Evolutionary conservation across 805 yeast genomes (phyloP), one percentile per base, ranked within the genome.

Genomic region (Spathaspora arborariae): DNA sequence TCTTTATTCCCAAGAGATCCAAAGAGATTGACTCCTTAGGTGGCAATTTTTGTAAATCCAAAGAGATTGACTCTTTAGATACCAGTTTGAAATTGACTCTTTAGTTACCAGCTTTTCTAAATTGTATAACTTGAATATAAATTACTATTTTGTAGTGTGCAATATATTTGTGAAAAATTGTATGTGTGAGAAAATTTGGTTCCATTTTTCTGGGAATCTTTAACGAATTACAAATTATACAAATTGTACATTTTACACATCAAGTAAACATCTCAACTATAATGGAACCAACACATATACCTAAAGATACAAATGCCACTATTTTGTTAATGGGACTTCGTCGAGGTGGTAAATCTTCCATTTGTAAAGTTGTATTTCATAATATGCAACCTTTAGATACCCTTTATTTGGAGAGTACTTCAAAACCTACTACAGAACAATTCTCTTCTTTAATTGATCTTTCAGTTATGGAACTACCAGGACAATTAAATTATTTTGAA

Each of bases 1-100:
- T 85, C 96, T 10, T 74, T 92, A 65, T 94, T 94, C 94, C 99
- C 99, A 65, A 87, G 99, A 76, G 99, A 94, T 70, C 99, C 99
- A 55, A 84, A 74, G 68, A 84, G 99, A 75, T 76, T 94, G 62
- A 82, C 87, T 65, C 99, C 99, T 76, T 86, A 56, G 53, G 16
- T 30, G n/a, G 27, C 11, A 13, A n/a, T n/a, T n/a, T n/a, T n/a
- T n/a, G n/a, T n/a, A n/a, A n/a, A n/a, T n/a, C n/a, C n/a, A n/a
- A n/a, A n/a, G n/a, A n/a, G n/a, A n/a, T n/a, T n/a, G n/a, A n/a
- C n/a, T n/a, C n/a, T n/a, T n/a, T n/a, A n/a, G n/a, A n/a, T n/a
- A n/a, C n/a, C n/a, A n/a, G n/a, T n/a, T n/a, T n/a, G n/a, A n/a
- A n/a, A n/a, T n/a, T n/a, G n/a, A n/a, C n/a, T n/a, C n/a, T n/a